Base-by-base conservation (phyloP, 768 basidiomycete species). In the Baorangia bicolor region DNA sequence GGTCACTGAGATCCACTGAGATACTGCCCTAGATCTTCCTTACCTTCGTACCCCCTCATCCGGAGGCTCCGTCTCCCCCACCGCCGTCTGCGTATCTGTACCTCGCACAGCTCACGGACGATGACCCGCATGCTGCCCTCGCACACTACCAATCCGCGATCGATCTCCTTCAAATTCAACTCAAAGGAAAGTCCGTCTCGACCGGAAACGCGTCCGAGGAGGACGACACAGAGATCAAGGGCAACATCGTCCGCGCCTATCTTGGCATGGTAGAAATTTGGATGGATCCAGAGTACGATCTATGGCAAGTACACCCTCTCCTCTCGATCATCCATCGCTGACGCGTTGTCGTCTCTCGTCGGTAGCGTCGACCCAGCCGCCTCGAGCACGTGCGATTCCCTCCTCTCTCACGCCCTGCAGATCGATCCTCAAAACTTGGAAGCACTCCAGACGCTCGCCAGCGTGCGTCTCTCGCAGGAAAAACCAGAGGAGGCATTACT, bases 261-360 rank as follows among this genome's bases (percentile, higher is more conserved):
- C 80, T 94, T 30, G 89, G 88, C 9, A 94, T 94, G 81, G 88
- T 95, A 25, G 94, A 96, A 68, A 90, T 95, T 16, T 97, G 94
- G 94, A 96, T 97, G 93, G 90, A 94, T 64, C 89, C 89, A 30
- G 80, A 81, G 2, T 87, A 88, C 61, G 92, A 95, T 77, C 77
- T 96, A 47, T 95, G 94, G 94, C 88, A 64, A 48, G 84, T 68
- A 33, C 28, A 18, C 4, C 20, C 7, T 55, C 9, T 23, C 6
- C 30, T 13, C 30, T 8, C n/a, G 18, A 9, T 21, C 41, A 13
- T n/a, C 27, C 37, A 9, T 12, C 51, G 13, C 23, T n/a, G 41
- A 33, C 13, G 1, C 25, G 25, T 37, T 55, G 4, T 37, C 30
- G 16, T 40, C 39, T 12, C 40, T 10, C 14, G 12, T 53, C 13